A percentile compares a stretch with the other conserved stretches of the same genome.
phyloP scores from a whole-genome alignment of 2,329 filamentous ascomycete genomes.

The Fusarium albosuccineum region DNA sequence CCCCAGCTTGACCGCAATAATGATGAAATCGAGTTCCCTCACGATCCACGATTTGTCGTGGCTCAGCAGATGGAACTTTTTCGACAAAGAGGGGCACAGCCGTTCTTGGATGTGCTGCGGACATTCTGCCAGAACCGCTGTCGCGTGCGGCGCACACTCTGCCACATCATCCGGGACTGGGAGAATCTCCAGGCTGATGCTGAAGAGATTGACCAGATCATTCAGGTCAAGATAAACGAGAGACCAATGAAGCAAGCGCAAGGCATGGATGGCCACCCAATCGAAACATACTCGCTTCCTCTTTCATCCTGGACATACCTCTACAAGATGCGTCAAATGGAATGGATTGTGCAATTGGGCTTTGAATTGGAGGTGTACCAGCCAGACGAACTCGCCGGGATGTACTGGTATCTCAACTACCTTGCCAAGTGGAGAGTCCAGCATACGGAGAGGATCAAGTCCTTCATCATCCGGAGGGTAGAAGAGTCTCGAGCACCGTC shows the following conservation, averaged over 20 bases:
- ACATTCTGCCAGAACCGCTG: conserved; percentile 92
- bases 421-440: conserved; percentile 75
- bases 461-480: conserved; percentile 66
- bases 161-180: conserved; percentile 85
- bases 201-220: conserved; percentile 78
- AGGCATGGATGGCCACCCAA: conserved; percentile 51
- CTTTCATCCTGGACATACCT: conserved; percentile 91
- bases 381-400: conserved; percentile 83
- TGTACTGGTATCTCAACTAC: conserved; percentile 92
- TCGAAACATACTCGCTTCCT: conserved; percentile 74
- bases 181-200: conserved; percentile 86
- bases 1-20: conserved; percentile 78
- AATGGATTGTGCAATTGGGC: conserved; percentile 88
- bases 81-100: conserved; percentile 71
- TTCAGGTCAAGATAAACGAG: conserved; percentile 73
- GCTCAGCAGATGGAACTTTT: conserved; percentile 80
- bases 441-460: conserved; percentile 80
- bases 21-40: conserved; percentile 80
- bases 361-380: conserved; percentile 95
- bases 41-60: conserved; percentile 80
- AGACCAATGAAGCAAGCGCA: conserved; percentile 66
- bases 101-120: conserved; percentile 86
- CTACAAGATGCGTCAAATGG: conserved; percentile 90
- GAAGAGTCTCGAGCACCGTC: conserved; percentile 45
- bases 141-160: conserved; percentile 88